phyloP scores from a whole-genome alignment of 371 early-diverging fungal species.

The Mycotypha africana region DNA sequence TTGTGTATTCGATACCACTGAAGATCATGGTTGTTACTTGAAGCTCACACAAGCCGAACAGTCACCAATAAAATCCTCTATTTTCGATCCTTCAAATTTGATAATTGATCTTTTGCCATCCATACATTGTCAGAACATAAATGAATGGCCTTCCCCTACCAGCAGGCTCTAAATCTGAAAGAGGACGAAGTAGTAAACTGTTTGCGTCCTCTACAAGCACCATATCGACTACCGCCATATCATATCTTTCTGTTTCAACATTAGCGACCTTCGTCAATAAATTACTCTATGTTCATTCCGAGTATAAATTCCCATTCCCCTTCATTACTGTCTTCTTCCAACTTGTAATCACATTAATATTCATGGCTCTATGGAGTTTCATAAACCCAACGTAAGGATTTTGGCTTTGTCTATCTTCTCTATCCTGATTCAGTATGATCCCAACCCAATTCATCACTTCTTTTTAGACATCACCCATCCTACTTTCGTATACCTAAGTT shows the following conservation, averaged over 20 bases:
- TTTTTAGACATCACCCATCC: too few relatives aligned
- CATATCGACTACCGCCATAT: constrained; percentile 27
- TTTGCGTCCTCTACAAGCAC: constrained; percentile 5
- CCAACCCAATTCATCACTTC: too few relatives aligned
- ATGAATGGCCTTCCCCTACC: too few relatives aligned
- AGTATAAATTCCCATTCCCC: constrained; percentile 54
- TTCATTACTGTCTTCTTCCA: constrained; percentile 54
- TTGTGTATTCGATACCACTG: too few relatives aligned
- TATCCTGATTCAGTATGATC: too few relatives aligned
- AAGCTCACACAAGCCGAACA: too few relatives aligned
- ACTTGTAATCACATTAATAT: constrained; percentile 40
- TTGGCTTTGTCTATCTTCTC: neutral
- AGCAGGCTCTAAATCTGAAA: constrained; percentile 4
- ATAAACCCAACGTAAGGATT: constrained; percentile 33
- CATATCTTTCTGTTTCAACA: constrained; percentile 46
- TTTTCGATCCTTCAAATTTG: too few relatives aligned
- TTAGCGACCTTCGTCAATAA: constrained; percentile 59
- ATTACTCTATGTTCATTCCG: constrained; percentile 46
- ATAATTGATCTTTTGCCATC: too few relatives aligned
- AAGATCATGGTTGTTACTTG: too few relatives aligned
- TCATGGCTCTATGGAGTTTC: constrained; percentile 38
- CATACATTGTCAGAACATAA: too few relatives aligned
- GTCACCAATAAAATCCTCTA: too few relatives aligned
- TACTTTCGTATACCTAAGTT: constrained; percentile 51
- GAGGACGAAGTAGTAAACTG: neutral